phyloP scores from a whole-genome alignment of 768 basidiomycete genomes.

The Termitomyces sp. region DNA sequence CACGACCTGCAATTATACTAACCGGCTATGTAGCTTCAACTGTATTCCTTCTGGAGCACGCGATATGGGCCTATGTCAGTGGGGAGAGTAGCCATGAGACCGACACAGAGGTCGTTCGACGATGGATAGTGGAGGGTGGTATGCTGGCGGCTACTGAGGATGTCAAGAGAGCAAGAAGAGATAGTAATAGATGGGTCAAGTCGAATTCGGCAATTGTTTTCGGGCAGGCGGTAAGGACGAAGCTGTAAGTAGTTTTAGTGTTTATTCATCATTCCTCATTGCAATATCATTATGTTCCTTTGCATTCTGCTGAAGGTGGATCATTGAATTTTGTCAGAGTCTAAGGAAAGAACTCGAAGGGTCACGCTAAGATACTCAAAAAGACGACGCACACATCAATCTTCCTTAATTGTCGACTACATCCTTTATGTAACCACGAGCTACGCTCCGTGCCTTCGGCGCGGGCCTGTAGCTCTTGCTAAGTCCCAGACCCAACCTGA shows the following conservation, averaged over 20 bases:
- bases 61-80: constrained; percentile 49
- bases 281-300: neutral
- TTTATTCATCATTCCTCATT: neutral
- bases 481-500: too few species aligned
- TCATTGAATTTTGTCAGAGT: neutral
- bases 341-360: neutral
- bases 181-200: constrained; percentile 20
- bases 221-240: constrained; percentile 21
- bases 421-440: too few species aligned
- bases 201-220: constrained; percentile 34
- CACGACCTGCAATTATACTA: constrained; percentile 57
- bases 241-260: constrained; percentile 14
- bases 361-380: neutral
- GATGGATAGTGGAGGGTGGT: constrained; percentile 49
- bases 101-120: constrained; percentile 50
- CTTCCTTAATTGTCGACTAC: too few species aligned
- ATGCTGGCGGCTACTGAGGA: constrained; percentile 35
- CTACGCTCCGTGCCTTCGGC: too few species aligned
- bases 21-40: constrained; percentile 53
- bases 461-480: too few species aligned
- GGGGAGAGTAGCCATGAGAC: constrained; percentile 28
- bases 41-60: constrained; percentile 64
- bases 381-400: too few species aligned
- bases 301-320: neutral
- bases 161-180: constrained; percentile 27